Evolutionary conservation across 2,329 filamentous ascomycete genomes (phyloP).

Genomic region (Coccinonectria pachysandricola): DNA sequence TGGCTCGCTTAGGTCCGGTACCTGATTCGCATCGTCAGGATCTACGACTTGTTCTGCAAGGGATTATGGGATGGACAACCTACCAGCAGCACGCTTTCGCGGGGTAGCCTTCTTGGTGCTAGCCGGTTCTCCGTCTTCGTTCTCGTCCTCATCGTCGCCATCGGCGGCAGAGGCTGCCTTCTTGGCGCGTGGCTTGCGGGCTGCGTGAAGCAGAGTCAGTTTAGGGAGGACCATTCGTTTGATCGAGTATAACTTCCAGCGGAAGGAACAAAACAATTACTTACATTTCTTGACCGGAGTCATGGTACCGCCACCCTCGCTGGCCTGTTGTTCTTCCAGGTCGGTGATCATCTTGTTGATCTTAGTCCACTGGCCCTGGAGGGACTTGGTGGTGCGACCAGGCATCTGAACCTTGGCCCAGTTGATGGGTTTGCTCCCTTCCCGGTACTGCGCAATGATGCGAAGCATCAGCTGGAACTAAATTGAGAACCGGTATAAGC

Average conservation of each 20-base stretch:
- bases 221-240: neutral
- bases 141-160: slow-evolving; percentile 3
- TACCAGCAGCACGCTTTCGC: too few relatives aligned
- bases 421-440: slow-evolving; percentile 23
- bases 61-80: too few relatives aligned
- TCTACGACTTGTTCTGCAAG: too few relatives aligned
- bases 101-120: slow-evolving; percentile 7
- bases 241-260: too few relatives aligned
- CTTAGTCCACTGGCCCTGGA: slow-evolving; percentile 27
- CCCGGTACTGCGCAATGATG: slow-evolving; percentile 24
- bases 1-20: slow-evolving; percentile 6
- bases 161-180: slow-evolving; percentile 1
- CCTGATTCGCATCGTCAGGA: neutral
- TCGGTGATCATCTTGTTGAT: slow-evolving; percentile 27
- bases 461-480: slow-evolving; percentile 27
- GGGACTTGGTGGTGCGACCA: slow-evolving; percentile 27
- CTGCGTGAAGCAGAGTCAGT: slow-evolving; percentile 9
- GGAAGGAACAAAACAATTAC: too few relatives aligned
- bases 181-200: slow-evolving; percentile 15
- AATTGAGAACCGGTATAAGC: too few relatives aligned
- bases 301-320: too few relatives aligned
- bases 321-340: slow-evolving; percentile 7
- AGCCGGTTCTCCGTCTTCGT: slow-evolving; percentile 2
- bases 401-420: slow-evolving; percentile 27
- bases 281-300: too few relatives aligned